phyloP scores from a whole-genome alignment of 306 rosid species.

The Vigna angularis region DNA sequence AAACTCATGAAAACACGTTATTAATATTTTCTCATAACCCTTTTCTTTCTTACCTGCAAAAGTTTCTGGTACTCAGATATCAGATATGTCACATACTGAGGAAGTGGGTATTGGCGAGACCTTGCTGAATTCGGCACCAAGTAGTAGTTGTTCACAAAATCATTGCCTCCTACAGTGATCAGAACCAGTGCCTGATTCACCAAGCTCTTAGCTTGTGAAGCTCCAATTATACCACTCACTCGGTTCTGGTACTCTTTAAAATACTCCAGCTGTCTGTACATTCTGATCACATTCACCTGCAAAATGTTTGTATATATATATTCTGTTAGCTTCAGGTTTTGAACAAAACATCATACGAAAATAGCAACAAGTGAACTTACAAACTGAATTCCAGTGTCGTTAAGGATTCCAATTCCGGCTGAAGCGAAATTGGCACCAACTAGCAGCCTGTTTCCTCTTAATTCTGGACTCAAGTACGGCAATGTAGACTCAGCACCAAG shows the following conservation, averaged over 20 bases:
- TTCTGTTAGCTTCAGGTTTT: background rate
- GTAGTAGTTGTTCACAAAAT: conserved; percentile 83
- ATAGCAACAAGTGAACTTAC: conserved; percentile 41
- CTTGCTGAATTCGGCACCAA: conserved; percentile 75
- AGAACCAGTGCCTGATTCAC: conserved; percentile 66
- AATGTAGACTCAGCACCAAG: conserved; percentile 70
- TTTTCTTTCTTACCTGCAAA: conserved; percentile 52
- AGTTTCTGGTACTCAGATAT: conserved; percentile 67
- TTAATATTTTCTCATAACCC: background rate
- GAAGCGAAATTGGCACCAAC: conserved; percentile 20
- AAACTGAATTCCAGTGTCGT: conserved; percentile 21
- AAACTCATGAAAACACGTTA: background rate
- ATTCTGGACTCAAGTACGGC: conserved; percentile 73
- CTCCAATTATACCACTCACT: conserved; percentile 59
- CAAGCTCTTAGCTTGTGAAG: conserved; percentile 35
- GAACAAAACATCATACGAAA: background rate
- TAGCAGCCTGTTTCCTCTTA: conserved; percentile 48
- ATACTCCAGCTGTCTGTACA: conserved; percentile 59
- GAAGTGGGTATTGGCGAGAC: conserved; percentile 68
- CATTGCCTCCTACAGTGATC: conserved; percentile 80
- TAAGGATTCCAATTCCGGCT: conserved; percentile 10
- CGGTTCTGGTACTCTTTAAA: conserved; percentile 65
- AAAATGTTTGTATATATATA: background rate
- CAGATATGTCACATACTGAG: conserved; percentile 60
- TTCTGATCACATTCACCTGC: conserved; percentile 74